A percentile compares a stretch with the other conserved stretches of the same genome.
phyloP scores from a whole-genome alignment of 305 asterid genomes.

The Nicotiana rustica region DNA sequence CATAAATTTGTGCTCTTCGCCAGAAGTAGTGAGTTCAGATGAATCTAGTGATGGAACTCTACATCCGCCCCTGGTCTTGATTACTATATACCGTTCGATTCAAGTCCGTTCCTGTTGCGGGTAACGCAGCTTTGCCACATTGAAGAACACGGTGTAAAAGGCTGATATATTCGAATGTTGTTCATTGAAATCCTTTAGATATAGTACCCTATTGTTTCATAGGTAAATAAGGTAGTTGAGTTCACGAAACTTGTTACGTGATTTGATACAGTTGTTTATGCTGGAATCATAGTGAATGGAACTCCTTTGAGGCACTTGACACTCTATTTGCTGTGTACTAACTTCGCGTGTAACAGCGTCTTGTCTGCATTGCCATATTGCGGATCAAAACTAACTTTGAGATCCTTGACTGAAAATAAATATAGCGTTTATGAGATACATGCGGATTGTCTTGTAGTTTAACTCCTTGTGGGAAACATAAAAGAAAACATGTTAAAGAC shows the following conservation, averaged over 20 bases:
- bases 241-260: conserved; percentile 1
- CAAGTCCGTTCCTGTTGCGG: no score
- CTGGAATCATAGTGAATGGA: not conserved
- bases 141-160: not conserved
- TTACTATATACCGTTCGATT: no score
- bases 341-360: not conserved
- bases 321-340: not conserved
- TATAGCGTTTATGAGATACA: not conserved
- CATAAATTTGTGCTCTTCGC: no score
- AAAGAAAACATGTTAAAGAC: not conserved
- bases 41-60: no score
- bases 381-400: not conserved
- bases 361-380: not conserved
- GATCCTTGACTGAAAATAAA: not conserved
- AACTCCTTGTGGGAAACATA: not conserved
- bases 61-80: no score
- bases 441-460: not conserved
- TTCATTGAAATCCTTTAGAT: not conserved
- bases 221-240: not conserved
- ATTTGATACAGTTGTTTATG: not conserved
- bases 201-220: not conserved
- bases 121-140: no score
- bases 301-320: not conserved
- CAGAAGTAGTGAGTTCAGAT: no score
- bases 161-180: not conserved